Percentiles rank a stretch among this genome's conserved stretches.
phyloP scores from a whole-genome alignment of 2,329 filamentous ascomycete genomes.

The Alternaria incomplexa region DNA sequence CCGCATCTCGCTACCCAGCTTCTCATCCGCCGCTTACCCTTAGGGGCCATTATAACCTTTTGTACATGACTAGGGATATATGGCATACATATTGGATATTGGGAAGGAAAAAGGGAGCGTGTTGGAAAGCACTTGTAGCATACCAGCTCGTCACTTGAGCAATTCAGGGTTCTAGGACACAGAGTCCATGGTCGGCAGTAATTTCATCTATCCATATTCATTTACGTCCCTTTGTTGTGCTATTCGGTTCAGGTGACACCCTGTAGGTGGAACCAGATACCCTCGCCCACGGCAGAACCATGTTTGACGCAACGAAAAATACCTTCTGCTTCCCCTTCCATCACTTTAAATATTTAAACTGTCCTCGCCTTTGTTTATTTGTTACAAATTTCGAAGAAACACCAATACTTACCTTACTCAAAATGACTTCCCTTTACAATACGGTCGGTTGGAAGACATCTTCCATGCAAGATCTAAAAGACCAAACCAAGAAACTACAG shows the following conservation, averaged over 20 bases:
- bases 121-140: background rate
- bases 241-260: background rate
- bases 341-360: background rate
- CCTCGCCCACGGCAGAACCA: background rate
- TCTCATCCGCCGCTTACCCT: background rate
- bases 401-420: background rate
- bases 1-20: background rate
- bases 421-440: background rate
- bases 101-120: background rate
- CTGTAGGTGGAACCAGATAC: background rate
- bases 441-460: background rate
- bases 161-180: background rate
- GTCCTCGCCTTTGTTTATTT: background rate
- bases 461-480: background rate
- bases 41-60: background rate
- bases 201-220: background rate
- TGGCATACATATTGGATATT: background rate
- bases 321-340: background rate
- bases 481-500: background rate
- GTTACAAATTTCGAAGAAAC: background rate
- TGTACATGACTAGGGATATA: background rate
- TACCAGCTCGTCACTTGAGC: conserved; percentile 4
- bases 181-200: background rate
- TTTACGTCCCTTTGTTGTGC: background rate
- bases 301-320: background rate